These are phyloP conservation scores for Calendula officinalis DNA, from an alignment of 129 eudicot species.

Conservation along the genomic window DNA sequence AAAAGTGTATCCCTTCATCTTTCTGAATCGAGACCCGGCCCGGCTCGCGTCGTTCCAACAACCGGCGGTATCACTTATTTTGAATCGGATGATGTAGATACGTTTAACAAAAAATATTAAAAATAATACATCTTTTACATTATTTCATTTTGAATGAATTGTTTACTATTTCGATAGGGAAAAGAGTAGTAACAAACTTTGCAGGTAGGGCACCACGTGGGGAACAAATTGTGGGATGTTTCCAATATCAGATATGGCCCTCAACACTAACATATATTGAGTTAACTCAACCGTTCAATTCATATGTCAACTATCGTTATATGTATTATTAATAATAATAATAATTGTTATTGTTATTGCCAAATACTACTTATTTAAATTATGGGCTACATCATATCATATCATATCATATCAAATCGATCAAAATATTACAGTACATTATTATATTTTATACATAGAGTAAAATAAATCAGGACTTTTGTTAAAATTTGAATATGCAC, in stretches of 20 bases:
- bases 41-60: no score
- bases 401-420: no score
- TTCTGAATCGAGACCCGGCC: no score
- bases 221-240: conserved; percentile 15
- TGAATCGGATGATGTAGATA: no score
- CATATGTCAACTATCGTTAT: background rate
- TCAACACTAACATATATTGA: background rate
- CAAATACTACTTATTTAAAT: background rate
- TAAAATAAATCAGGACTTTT: no score
- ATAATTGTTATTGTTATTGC: background rate
- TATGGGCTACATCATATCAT: background rate
- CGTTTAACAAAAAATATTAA: background rate
- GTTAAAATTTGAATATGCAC: no score
- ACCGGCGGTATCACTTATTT: no score
- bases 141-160: background rate
- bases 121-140: background rate
- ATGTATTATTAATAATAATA: no score
- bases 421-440: no score
- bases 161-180: background rate
- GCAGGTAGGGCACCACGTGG: background rate
- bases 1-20: no score
- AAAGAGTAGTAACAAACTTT: background rate
- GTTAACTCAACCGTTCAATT: background rate
- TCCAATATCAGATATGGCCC: background rate
- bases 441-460: no score